These are phyloP conservation scores for Phialophora tarda DNA, from an alignment of 2,329 filamentous ascomycete genomes.

Conservation along the genomic window DNA sequence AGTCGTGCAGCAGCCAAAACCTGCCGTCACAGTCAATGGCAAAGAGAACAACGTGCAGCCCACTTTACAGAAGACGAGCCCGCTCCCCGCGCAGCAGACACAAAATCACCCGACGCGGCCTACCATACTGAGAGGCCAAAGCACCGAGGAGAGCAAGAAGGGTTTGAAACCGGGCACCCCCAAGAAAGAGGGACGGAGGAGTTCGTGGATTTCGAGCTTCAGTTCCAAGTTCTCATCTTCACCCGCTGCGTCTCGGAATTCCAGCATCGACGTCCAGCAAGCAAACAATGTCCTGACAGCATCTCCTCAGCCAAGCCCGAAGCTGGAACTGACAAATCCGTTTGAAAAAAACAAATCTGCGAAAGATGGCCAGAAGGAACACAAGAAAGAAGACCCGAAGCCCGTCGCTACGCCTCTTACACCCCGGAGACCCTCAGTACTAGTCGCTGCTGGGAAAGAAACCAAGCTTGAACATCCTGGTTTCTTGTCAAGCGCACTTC, in stretches of 20 bases:
- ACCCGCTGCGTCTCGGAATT: constrained; percentile 45
- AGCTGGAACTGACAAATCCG: constrained; percentile 50
- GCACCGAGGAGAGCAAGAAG: constrained; percentile 31
- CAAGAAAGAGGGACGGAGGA: constrained; percentile 59
- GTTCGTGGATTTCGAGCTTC: constrained; percentile 92
- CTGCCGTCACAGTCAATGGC: constrained; percentile 22
- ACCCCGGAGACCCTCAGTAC: constrained; percentile 37
- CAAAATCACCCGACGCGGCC: constrained; percentile 25
- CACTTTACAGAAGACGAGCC: constrained; percentile 13
- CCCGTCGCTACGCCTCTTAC: constrained; percentile 63
- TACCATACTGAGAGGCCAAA: constrained; percentile 24
- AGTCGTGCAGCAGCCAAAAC: constrained; percentile 13
- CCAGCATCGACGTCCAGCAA: constrained; percentile 37
- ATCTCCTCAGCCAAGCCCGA: constrained; percentile 43
- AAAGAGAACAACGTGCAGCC: constrained; percentile 21
- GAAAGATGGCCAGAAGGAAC: constrained; percentile 50
- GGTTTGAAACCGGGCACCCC: constrained; percentile 15
- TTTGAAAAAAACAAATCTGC: constrained; percentile 47
- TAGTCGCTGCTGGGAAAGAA: constrained; percentile 40
- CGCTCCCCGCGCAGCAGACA: not conserved
- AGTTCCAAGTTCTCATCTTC: constrained; percentile 85
- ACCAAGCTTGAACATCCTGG: constrained; percentile 71
- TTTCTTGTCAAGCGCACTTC: constrained; percentile 79
- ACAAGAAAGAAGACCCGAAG: constrained; percentile 45
- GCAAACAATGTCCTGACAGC: constrained; percentile 19